Evolutionary conservation across 129 eudicot genomes (phyloP), one percentile per base, ranked within the genome.

Genomic region (Calendula officinalis): DNA sequence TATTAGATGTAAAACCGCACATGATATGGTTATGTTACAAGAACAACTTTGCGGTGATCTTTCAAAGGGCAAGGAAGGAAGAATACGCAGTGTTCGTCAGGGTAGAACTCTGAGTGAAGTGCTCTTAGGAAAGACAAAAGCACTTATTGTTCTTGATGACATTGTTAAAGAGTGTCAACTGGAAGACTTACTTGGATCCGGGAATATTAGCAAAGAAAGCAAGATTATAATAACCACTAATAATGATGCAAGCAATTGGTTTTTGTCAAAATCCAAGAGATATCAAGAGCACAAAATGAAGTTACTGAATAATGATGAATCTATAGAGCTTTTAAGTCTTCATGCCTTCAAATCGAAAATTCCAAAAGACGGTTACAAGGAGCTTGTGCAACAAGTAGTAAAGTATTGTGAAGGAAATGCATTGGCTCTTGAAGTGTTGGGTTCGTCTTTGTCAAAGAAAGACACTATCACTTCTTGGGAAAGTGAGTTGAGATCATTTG

Each of bases 361-460:
- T 67, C 69, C 56, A 2, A 57, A 17, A 16, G 74, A 17, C 8
- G 69, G 37, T 12, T 51, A n/a, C n/a, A 0, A 49, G 27, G 42
- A 75, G 33, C 35, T 48, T 6, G 50, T 39, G 4, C 1, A 5
- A 38, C 35, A 55, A 10, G 69, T 15, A 14, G 48, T 51, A 30
- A 12, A 8, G 10, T 43, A 67, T 14, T 67, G 64, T 51, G 79
- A 63, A 39, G 74, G 79, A 5, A 55, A 40, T 58, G 68, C 62
- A 14, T 6, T 67, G 11, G 74, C 79, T 22, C 64, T 59, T 50
- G 53, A 67, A 57, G 63, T 74, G 59, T 60, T 67, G 62, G 74
- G 74, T 8, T 50, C 46, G n/a, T 67, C 35, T 5, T 4, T 74
- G 6, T 50, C 5, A 3, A 3, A 49, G 3, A 32, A 54, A 1